phyloP scores from a whole-genome alignment of 2,329 filamentous ascomycete species.

The Xylariaceae sp. region DNA sequence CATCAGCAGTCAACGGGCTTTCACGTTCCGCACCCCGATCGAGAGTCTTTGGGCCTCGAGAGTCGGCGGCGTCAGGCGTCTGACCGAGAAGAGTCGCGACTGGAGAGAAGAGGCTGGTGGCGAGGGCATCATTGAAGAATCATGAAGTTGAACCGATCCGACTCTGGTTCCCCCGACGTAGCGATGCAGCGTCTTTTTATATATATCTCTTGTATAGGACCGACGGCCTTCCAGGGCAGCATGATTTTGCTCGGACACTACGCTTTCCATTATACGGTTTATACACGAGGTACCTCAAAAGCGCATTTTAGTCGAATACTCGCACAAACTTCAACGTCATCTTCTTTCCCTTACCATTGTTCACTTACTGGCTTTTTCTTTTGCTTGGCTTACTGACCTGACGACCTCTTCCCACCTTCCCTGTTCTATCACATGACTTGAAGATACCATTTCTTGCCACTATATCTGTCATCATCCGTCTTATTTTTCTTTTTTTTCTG shows the following conservation, averaged over 20 bases:
- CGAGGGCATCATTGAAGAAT: conserved; percentile 59
- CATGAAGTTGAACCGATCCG: conserved; percentile 37
- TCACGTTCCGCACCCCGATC: conserved; percentile 85
- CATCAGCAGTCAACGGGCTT: conserved; percentile 88
- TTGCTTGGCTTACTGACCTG: too few species aligned
- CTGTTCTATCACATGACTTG: too few species aligned
- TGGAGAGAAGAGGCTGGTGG: conserved; percentile 87
- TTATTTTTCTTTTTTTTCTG: too few species aligned
- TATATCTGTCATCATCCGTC: too few species aligned
- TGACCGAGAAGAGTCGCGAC: conserved; percentile 79
- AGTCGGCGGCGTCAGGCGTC: conserved; percentile 70
- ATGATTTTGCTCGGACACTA: background rate
- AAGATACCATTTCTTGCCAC: background rate
- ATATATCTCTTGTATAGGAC: conserved; percentile 11
- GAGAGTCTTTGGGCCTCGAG: conserved; percentile 86
- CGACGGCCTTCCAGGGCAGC: conserved; percentile 20
- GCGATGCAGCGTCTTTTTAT: too few species aligned
- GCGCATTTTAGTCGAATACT: too few species aligned
- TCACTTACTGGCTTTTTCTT: too few species aligned
- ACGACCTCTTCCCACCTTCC: too few species aligned
- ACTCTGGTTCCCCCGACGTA: too few species aligned
- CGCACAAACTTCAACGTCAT: too few species aligned
- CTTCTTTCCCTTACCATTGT: too few species aligned
- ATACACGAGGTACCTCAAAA: too few species aligned
- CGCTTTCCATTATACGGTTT: background rate